Evolutionary conservation across 2,329 filamentous ascomycete genomes (phyloP).

Genomic region (Fonsecaea multimorphosa): DNA sequence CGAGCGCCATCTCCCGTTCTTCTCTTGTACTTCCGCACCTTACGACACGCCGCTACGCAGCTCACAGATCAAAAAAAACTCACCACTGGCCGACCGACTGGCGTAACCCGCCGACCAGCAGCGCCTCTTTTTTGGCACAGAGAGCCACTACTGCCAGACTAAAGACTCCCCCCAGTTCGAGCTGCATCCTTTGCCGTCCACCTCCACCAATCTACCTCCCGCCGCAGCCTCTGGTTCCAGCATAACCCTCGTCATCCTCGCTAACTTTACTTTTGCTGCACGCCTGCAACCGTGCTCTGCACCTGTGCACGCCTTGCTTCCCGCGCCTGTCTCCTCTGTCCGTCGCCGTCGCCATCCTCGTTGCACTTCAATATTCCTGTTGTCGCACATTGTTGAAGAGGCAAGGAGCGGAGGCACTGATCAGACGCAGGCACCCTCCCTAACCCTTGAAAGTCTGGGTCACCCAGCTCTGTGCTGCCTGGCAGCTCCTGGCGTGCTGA

Average conservation of each 20-base stretch:
- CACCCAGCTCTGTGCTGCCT: constrained; percentile 35
- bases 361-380: constrained; percentile 31
- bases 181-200: constrained; percentile 31
- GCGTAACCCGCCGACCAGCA: constrained; percentile 28
- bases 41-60: constrained; percentile 11
- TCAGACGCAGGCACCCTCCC: constrained; percentile 37
- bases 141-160: constrained; percentile 22
- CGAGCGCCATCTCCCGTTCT: constrained; percentile 26
- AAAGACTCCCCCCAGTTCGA: constrained; percentile 23
- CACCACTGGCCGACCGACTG: constrained; percentile 13
- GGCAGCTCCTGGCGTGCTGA: constrained; percentile 35
- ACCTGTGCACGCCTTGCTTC: constrained; percentile 25
- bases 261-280: constrained; percentile 34
- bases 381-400: constrained; percentile 29
- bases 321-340: constrained; percentile 15
- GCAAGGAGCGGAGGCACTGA: constrained; percentile 24
- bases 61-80: constrained; percentile 18
- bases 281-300: constrained; percentile 27
- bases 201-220: constrained; percentile 34
- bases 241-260: constrained; percentile 35
- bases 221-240: constrained; percentile 27
- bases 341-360: constrained; percentile 27
- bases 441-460: constrained; percentile 27
- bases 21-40: constrained; percentile 21
- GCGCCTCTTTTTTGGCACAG: constrained; percentile 23